A percentile compares a stretch with the other conserved stretches of the same genome.
Conservation (phyloP, 2,329 filamentous ascomycete genomes). For the Hypoxylon sp. region DNA sequence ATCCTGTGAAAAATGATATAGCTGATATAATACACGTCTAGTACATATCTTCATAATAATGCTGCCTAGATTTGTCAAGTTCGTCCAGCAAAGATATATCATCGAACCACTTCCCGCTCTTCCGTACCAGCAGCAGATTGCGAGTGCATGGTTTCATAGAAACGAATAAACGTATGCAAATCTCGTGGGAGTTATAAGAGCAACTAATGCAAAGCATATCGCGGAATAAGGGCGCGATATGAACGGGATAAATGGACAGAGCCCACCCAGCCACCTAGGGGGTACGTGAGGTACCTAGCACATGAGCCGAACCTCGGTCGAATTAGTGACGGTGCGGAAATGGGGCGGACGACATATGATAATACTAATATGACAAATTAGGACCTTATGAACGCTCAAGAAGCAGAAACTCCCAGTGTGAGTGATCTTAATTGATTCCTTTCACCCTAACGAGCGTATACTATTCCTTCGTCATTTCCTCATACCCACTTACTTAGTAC, state of each 20-base stretch:
- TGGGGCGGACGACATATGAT: no score
- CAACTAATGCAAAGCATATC: not conserved
- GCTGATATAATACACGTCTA: no score
- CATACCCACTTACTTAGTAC: not conserved
- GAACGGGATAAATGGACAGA: not conserved
- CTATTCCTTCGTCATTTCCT: not conserved
- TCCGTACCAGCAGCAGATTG: not conserved
- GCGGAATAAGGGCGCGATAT: not conserved
- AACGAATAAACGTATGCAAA: not conserved
- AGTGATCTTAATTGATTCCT: not conserved
- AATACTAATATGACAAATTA: not conserved
- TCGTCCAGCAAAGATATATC: not conserved
- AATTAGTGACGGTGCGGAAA: no score
- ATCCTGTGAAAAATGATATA: not conserved
- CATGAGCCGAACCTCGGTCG: no score
- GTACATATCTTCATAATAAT: not conserved
- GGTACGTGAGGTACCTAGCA: no score
- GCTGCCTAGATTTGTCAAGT: not conserved
- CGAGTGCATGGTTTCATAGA: not conserved
- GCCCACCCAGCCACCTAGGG: no score
- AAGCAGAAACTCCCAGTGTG: not conserved
- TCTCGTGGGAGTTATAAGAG: not conserved
- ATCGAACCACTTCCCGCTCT: not conserved
- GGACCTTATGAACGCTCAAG: not conserved
- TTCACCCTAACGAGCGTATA: not conserved